Conservation (phyloP, 208 protist species). For the Porcisia deanei region DNA sequence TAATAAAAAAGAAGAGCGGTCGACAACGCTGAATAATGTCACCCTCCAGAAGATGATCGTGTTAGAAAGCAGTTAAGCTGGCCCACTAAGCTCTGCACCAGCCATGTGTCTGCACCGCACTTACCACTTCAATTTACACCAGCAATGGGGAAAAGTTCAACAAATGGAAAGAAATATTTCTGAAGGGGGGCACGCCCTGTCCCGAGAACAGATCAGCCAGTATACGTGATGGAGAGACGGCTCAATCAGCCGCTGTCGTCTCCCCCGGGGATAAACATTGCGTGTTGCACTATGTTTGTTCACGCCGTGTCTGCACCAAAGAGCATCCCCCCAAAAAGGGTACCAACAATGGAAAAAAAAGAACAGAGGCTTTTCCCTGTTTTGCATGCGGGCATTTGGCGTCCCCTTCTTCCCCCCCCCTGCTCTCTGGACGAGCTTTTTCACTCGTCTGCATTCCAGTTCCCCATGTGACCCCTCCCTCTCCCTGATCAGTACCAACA, state of each 20-base stretch:
- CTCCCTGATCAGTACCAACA: neutral
- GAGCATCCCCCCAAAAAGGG: too few relatives aligned
- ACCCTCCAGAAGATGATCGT: neutral
- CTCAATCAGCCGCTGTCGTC: too few relatives aligned
- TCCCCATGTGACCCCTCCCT: neutral
- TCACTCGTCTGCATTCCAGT: neutral
- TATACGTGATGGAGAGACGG: too few relatives aligned
- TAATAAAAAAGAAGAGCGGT: neutral
- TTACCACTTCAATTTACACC: too few relatives aligned
- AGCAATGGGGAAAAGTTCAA: neutral
- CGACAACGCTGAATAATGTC: neutral
- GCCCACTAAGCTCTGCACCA: neutral
- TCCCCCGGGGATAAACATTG: too few relatives aligned
- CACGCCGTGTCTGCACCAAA: too few relatives aligned
- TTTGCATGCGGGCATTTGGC: neutral
- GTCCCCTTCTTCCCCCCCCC: neutral
- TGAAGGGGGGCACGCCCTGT: too few relatives aligned
- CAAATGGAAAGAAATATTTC: neutral
- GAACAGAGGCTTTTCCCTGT: too few relatives aligned
- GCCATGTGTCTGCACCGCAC: neutral
- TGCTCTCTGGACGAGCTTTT: neutral
- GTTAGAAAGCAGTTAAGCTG: too few relatives aligned
- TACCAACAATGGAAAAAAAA: neutral
- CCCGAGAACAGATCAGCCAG: too few relatives aligned
- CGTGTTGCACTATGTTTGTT: too few relatives aligned